Evolutionary conservation across 2,329 filamentous ascomycete species (phyloP), one percentile per base, ranked within the genome.

Genomic region (Cladophialophora chaetospira): DNA sequence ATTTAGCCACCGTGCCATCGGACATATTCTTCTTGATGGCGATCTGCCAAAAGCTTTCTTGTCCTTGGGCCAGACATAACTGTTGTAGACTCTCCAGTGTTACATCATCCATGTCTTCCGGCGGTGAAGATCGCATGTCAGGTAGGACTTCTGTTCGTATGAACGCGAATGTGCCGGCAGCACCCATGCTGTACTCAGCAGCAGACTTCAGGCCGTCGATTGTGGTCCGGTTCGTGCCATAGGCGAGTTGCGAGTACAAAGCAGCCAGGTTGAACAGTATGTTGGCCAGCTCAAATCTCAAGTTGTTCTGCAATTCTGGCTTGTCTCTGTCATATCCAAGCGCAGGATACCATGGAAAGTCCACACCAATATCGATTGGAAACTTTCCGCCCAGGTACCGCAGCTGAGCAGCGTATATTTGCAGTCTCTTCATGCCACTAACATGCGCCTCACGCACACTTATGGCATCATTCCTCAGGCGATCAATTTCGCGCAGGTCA

Each of bases 11-110:
- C 0, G 88, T 90, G 1, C 86, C 88, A 70, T 99, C 94, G 71
- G 96, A 97, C 75, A 96, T 85, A 21, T 87, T 86, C 70, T 97
- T 93, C 77, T 95, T 92, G 57, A 96, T 92, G 0, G 94, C 93
- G 71, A 96, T 97, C 66, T 94, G 88, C 94, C 94, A 99, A 73
- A 94, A 97, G 70, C 92, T 97, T 75, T 99, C 94, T 70, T 99
- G 94, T 25, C 88, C 92, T 71, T 99, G 91, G 1, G 92, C 93
- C 8, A 99, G 81, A 71, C 96, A 85, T 26, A 99, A 80, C 70
- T 93, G 84, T 65, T 89, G 84, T 43, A 97, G 75, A 50, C 89
- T 90, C 66, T 93, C 88, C 45, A 99, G 79, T 0, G 92, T 97
- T 68, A 89, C 83, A 48, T 85, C 82, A 67, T 99, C 94, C 91